Conservation (phyloP, 208 protist genomes). For the Naegleria fowleri region DNA sequence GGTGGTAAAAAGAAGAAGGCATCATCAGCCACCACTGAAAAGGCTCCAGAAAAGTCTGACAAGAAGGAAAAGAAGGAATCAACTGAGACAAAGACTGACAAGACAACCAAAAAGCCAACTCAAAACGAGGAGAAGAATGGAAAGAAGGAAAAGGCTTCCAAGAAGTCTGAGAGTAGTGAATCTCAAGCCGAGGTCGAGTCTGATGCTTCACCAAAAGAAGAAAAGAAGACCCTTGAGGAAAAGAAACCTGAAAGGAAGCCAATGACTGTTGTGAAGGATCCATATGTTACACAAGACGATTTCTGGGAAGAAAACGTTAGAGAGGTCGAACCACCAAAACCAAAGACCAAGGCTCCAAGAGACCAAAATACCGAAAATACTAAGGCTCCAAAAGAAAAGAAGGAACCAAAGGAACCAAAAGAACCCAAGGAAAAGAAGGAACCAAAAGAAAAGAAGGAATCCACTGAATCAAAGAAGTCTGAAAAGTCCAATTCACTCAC, state of each 20-base stretch:
- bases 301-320: background rate
- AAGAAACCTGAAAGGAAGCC: background rate
- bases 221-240: background rate
- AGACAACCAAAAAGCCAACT: background rate
- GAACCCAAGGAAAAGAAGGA: background rate
- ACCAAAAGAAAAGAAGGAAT: background rate
- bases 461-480: background rate
- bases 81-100: background rate
- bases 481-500: background rate
- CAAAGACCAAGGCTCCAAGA: background rate
- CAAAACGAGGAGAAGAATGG: background rate
- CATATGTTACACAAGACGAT: background rate
- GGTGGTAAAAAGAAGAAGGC: background rate
- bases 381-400: background rate
- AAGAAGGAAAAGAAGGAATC: conserved; percentile 20
- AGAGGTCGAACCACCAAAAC: background rate
- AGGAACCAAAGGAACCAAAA: background rate
- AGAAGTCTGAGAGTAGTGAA: background rate
- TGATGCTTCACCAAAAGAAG: background rate
- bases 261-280: background rate
- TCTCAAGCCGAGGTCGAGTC: background rate
- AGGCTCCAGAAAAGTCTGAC: too few relatives aligned
- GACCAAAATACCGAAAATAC: background rate
- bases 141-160: conserved; percentile 14
- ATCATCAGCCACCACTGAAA: background rate